phyloP scores from a whole-genome alignment of 441 rosid species.

The Pelargonium exstipulatum region DNA sequence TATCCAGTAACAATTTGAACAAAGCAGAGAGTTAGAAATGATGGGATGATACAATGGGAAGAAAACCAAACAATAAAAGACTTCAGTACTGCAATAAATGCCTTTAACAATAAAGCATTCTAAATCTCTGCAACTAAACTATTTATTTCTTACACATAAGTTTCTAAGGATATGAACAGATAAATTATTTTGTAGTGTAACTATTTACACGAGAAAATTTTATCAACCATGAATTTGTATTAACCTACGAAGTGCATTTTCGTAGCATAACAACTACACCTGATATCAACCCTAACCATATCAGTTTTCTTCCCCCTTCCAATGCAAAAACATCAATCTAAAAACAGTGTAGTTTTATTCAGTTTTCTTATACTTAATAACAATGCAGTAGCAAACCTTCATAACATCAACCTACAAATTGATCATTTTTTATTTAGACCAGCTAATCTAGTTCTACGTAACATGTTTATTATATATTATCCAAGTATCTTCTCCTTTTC shows the following conservation, averaged over 20 bases:
- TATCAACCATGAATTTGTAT: not conserved
- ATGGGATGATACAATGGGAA: not conserved
- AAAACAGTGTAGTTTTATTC: not conserved
- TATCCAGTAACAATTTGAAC: not conserved
- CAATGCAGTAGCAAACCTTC: no score
- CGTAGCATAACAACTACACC: not conserved
- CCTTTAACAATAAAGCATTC: no score
- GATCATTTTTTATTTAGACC: no score
- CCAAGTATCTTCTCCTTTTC: not conserved
- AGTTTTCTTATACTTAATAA: not conserved
- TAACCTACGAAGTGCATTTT: not conserved
- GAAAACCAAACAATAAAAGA: not conserved
- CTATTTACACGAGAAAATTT: not conserved
- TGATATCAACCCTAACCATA: not conserved
- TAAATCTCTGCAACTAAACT: not conserved
- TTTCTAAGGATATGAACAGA: not conserved
- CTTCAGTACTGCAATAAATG: not conserved
- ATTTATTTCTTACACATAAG: not conserved
- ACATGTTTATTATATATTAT: not conserved
- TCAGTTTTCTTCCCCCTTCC: not conserved
- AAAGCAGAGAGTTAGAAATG: not conserved
- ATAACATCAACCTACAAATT: no score
- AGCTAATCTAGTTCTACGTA: not conserved
- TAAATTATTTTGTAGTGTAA: not conserved
- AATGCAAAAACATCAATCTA: not conserved